Base-by-base conservation (phyloP, 2,329 filamentous ascomycete species). In the Lecanicillium sp. region DNA sequence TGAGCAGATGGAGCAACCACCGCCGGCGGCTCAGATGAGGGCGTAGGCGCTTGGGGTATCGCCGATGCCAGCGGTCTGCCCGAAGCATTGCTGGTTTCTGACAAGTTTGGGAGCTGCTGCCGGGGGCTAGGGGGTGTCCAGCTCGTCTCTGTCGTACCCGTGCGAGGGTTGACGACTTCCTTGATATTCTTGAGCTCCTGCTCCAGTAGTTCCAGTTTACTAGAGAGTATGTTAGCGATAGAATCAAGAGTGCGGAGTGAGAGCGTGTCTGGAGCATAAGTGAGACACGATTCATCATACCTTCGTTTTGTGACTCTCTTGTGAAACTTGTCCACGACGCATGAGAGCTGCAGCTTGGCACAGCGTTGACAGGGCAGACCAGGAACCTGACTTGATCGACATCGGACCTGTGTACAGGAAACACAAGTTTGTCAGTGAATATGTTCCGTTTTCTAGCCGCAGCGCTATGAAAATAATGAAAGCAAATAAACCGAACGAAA, bases 181-280 rank as follows among this genome's bases (percentile, higher is more conserved):
- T 73, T 73, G 48, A 75, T 74, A 49, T 57, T 69, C 45, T 62
- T 65, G n/a, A 75, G 64, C 49, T 75, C 71, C 43, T 70, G 66
- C 36, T 69, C 71, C 4, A 75, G 57, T 44, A 71, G 66, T 45
- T 76, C 72, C 3, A 76, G 57, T 50, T 76, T 75, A 48, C 72
- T 75, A 25, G 11, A 11, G 22, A 25, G 22, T 7, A 31, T n/a
- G n/a, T n/a, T n/a, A n/a, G 29, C 13, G n/a, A 11, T 4, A 35
- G 15, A 5, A 19, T 37, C 18, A 40, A 37, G 15, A 29, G 5
- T 3, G 7, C 14, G 20, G 11, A 4, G 5, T 7, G 32, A 9
- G 13, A 19, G 5, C 8, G 14, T 15, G 7, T 15, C 29, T 8
- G 8, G 15, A 16, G 20, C 22, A 29, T n/a, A 32, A 9, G 5